Evolutionary conservation across 306 rosid species (phyloP), one percentile per base, ranked within the genome.

Genomic region (Sicyos edulis): DNA sequence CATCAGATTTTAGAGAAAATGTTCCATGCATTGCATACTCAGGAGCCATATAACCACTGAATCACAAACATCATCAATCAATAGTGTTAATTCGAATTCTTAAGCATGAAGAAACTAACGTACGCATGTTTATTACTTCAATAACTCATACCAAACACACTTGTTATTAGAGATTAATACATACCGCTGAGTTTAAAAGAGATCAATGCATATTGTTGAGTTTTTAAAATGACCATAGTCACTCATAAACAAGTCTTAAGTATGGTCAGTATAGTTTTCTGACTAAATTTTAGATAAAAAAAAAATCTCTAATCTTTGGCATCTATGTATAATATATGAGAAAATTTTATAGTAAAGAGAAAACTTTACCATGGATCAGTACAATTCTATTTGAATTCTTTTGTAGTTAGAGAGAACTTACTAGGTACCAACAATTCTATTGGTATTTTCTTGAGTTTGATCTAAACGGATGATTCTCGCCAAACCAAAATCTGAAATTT

Each of bases 401-500:
- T n/a, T n/a, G n/a, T n/a, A n/a, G n/a, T n/a, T n/a, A n/a, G n/a
- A n/a, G n/a, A n/a, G 47, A 29, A 66, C 88, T 83, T 57, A 86
- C 88, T 45, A 52, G 20, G 90, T 26, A 59, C 65, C 65, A 59
- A 15, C 90, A 57, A 86, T 62, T 74, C 79, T 78, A 6, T 6
- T 52, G 2, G 88, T 83, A 67, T 42, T 75, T 74, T 47, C 83
- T 74, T 75, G 79, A 53, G 75, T 81, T 74, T 83, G 83, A 73
- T 82, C 70, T 3, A 32, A 37, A 12, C 59, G 76, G 37, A 82
- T 61, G 16, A 85, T 79, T 45, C 75, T 79, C 37, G 86, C 78
- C 79, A 75, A 26, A 0, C 86, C 87, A 76, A 87, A 85, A 40
- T 85, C 82, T 7, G 85, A 56, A 24, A 87, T 80, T 60, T 85